These are phyloP conservation scores for Hypoxylon sp. DNA, from an alignment of 2,329 filamentous ascomycete genomes.

Conservation along the genomic window DNA sequence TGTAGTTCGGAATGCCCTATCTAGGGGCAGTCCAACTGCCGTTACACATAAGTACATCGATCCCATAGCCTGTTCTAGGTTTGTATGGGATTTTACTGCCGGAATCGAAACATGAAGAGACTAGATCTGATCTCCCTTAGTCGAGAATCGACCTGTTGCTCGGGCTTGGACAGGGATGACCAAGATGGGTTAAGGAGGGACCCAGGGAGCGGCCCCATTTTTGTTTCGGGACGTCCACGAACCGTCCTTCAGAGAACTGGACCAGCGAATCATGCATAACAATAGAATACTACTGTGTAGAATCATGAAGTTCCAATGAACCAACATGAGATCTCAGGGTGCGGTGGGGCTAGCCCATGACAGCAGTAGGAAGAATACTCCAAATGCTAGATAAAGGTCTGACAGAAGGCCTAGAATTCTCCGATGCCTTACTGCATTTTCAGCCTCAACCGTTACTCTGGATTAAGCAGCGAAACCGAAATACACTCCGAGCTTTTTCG, in stretches of 20 bases:
- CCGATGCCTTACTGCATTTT: conserved; percentile 14
- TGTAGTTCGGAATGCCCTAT: conserved; percentile 6
- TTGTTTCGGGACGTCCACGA: conserved; percentile 32
- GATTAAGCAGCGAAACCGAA: conserved; percentile 1
- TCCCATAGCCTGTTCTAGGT: conserved; percentile 18
- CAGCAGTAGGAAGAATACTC: conserved; percentile 3
- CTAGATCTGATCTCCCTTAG: conserved; percentile 31
- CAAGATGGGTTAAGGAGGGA: conserved; percentile 22
- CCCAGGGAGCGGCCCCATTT: conserved; percentile 21
- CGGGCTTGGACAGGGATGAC: conserved; percentile 27
- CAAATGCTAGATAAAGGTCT: not conserved
- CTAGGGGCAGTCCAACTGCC: conserved; percentile 13
- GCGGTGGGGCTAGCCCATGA: conserved; percentile 20
- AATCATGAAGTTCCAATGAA: conserved; percentile 15
- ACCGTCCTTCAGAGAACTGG: conserved; percentile 9
- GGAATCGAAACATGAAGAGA: conserved; percentile 22
- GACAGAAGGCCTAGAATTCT: conserved; percentile 2
- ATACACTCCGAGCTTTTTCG: conserved; percentile 2
- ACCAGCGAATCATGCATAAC: conserved; percentile 21
- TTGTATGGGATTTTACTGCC: conserved; percentile 23
- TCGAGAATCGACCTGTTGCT: conserved; percentile 15
- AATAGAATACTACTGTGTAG: conserved; percentile 2
- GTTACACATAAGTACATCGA: conserved; percentile 19
- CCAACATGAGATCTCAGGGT: conserved; percentile 17
- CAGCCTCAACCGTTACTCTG: conserved; percentile 22